Percentiles rank a stretch among this genome's conserved stretches.
phyloP scores from a whole-genome alignment of 2,329 filamentous ascomycete species.

The Scorias spongiosa region DNA sequence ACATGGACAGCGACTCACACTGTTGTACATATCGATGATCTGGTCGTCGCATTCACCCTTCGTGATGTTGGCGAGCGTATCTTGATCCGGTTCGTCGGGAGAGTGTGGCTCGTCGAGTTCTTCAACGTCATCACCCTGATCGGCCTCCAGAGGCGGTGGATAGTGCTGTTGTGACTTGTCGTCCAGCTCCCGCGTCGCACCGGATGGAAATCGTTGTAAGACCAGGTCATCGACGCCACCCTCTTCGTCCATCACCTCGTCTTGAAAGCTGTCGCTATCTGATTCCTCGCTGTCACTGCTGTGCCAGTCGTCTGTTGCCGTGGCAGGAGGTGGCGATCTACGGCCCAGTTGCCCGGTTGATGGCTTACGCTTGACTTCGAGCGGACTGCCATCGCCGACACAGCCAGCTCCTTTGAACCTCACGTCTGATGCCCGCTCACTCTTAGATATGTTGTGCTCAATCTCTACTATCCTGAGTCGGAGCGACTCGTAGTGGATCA shows the following conservation, averaged over 20 bases:
- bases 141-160: slow-evolving; percentile 10
- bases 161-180: not conserved
- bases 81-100: slow-evolving; percentile 14
- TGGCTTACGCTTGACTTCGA: slow-evolving; percentile 7
- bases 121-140: slow-evolving; percentile 12
- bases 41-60: slow-evolving; percentile 13
- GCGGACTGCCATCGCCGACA: slow-evolving; percentile 3
- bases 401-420: slow-evolving; percentile 16
- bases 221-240: slow-evolving; percentile 13
- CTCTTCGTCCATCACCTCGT: slow-evolving; percentile 11
- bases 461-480: slow-evolving; percentile 22
- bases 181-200: slow-evolving; percentile 5
- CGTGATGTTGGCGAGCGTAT: slow-evolving; percentile 11
- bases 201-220: slow-evolving; percentile 17
- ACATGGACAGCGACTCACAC: slow-evolving; percentile 16
- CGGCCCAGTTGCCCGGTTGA: slow-evolving; percentile 11
- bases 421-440: slow-evolving; percentile 7
- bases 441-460: slow-evolving; percentile 17
- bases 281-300: slow-evolving; percentile 10
- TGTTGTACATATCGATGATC: slow-evolving; percentile 14
- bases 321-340: slow-evolving; percentile 10
- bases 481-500: slow-evolving; percentile 20
- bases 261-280: slow-evolving; percentile 6
- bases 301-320: slow-evolving; percentile 2
- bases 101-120: slow-evolving; percentile 15